phyloP scores from a whole-genome alignment of 2,329 filamentous ascomycete species.

The Aspergillus aculeatinus region DNA sequence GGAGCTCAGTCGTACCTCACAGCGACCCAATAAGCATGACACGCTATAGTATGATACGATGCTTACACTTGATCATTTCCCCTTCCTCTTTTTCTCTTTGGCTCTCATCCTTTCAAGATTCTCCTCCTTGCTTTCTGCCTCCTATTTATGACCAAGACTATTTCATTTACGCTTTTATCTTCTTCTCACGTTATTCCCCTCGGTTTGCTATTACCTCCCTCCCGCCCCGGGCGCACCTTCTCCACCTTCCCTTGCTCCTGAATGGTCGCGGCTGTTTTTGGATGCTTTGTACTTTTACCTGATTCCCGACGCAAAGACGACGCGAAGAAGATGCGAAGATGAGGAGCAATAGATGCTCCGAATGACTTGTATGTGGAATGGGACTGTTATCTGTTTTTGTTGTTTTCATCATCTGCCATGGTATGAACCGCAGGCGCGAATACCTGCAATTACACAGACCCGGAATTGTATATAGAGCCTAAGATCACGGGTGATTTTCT shows the following conservation, averaged over 20 bases:
- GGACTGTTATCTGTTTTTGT: conserved; percentile 14
- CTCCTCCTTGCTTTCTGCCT: conserved; percentile 10
- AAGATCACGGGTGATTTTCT: conserved; percentile 16
- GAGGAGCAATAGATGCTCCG: conserved; percentile 18
- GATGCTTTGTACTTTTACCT: conserved; percentile 28
- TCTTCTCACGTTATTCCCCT: conserved; percentile 15
- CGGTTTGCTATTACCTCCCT: conserved; percentile 10
- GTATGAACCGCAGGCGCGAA: conserved; percentile 16
- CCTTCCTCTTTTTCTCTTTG: neutral
- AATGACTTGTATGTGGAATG: conserved; percentile 18
- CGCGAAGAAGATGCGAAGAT: conserved; percentile 18
- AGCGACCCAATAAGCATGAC: conserved; percentile 34
- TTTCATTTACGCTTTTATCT: conserved; percentile 24
- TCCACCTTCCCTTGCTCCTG: neutral
- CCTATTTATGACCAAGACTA: conserved; percentile 26
- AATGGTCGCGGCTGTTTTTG: conserved; percentile 9
- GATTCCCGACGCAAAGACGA: conserved; percentile 2
- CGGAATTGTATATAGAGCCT: conserved; percentile 27
- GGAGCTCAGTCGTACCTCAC: conserved; percentile 25
- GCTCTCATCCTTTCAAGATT: conserved; percentile 1
- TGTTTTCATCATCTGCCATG: conserved; percentile 12
- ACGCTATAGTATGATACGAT: conserved; percentile 28
- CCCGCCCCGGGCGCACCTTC: neutral
- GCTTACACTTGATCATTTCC: neutral
- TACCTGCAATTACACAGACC: conserved; percentile 15